Conservation (phyloP, 345 rosid genomes). For the Gossypium turneri region DNA sequence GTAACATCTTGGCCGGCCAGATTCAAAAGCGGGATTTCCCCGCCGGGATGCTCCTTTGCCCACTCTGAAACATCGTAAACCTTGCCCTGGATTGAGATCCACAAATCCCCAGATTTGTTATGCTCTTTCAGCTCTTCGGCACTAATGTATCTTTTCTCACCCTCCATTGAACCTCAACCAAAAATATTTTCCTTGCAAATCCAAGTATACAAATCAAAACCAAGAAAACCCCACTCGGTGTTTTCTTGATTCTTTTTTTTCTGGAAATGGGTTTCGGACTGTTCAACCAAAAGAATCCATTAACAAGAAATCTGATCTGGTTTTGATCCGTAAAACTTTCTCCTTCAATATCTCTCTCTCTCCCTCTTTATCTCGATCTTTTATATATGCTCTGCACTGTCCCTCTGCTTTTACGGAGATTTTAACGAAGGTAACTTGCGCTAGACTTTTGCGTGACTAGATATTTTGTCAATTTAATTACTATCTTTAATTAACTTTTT, state of each 20-base stretch:
- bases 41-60: slow-evolving; percentile 82
- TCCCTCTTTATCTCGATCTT: neutral
- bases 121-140: slow-evolving; percentile 59
- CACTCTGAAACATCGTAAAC: slow-evolving; percentile 72
- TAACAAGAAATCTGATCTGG: neutral
- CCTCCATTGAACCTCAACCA: slow-evolving; percentile 26
- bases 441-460: neutral
- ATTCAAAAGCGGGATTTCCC: slow-evolving; percentile 60
- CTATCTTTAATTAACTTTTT: neutral
- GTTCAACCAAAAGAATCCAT: neutral
- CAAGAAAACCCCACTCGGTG: neutral
- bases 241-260: no score
- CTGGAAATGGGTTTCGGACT: neutral
- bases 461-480: neutral
- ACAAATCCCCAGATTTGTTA: slow-evolving; percentile 62
- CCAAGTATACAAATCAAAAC: neutral
- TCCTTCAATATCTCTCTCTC: neutral
- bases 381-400: neutral
- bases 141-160: slow-evolving; percentile 46
- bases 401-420: neutral
- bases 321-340: neutral
- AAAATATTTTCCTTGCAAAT: neutral
- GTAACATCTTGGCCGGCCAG: slow-evolving; percentile 89
- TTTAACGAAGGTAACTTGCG: neutral
- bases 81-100: slow-evolving; percentile 91